These are phyloP conservation scores for Pseudotsuga menziesii DNA, from an alignment of 75 land plant species.

Conservation along the genomic window DNA sequence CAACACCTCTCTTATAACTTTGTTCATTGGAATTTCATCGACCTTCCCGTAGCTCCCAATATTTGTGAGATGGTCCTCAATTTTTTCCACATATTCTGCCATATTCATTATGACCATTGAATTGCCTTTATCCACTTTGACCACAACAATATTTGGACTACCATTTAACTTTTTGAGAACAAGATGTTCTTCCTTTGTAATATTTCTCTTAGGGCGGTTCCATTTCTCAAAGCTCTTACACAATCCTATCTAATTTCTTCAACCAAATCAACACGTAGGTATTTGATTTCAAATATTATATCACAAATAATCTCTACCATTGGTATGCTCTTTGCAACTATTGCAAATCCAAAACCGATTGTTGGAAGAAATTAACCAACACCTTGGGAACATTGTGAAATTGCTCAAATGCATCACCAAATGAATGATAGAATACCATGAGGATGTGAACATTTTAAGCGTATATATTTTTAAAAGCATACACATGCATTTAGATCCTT, in stretches of 20 bases:
- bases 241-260: not conserved
- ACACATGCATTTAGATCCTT: too few species aligned
- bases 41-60: not conserved
- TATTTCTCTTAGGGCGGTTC: not conserved
- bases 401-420: too few species aligned
- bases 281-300: too few species aligned
- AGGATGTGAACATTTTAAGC: too few species aligned
- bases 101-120: not conserved
- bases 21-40: not conserved
- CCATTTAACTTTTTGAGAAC: not conserved
- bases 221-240: not conserved
- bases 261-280: too few species aligned
- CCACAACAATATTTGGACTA: not conserved
- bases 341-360: too few species aligned
- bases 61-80: not conserved
- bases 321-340: too few species aligned
- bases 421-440: too few species aligned
- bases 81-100: not conserved
- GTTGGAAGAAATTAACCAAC: too few species aligned
- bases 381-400: too few species aligned
- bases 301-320: too few species aligned
- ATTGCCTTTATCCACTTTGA: not conserved
- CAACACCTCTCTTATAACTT: not conserved
- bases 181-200: not conserved
- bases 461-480: too few species aligned